phyloP scores from a whole-genome alignment of 495 filamentous ascomycete genomes.

The Tuber calosporum region DNA sequence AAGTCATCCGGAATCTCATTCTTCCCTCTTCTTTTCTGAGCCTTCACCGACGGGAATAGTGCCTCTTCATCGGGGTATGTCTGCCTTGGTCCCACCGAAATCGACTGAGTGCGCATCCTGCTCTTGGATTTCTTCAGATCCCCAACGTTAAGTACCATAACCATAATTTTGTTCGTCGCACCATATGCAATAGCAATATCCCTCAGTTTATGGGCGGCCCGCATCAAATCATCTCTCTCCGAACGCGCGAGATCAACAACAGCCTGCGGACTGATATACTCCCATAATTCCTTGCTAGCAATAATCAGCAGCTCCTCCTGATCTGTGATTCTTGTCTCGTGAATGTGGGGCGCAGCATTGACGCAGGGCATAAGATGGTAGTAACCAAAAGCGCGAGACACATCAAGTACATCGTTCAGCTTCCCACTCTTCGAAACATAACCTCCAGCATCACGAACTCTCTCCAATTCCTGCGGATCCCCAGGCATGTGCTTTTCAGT shows the following conservation, averaged over 20 bases:
- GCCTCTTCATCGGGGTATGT: conserved; percentile 52
- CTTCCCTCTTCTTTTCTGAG: conserved; percentile 57
- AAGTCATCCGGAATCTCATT: conserved; percentile 71
- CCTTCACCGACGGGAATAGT: conserved; percentile 54
- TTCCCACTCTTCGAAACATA: conserved; percentile 92
- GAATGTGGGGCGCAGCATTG: conserved; percentile 80
- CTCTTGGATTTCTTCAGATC: conserved; percentile 75
- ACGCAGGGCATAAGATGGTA: conserved; percentile 85
- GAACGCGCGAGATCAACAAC: conserved; percentile 84
- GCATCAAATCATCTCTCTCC: conserved; percentile 82
- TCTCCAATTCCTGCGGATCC: conserved; percentile 68
- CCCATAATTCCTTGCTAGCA: conserved; percentile 89
- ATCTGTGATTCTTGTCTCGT: conserved; percentile 69
- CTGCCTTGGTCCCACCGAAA: conserved; percentile 30
- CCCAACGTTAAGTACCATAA: conserved; percentile 90
- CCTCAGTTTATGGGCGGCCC: conserved; percentile 88
- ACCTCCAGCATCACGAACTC: conserved; percentile 89
- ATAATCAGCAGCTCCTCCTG: conserved; percentile 91
- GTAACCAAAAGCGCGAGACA: conserved; percentile 92
- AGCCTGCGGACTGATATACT: conserved; percentile 77
- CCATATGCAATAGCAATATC: conserved; percentile 95
- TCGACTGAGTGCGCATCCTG: conserved; percentile 49
- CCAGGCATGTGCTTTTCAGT: conserved; percentile 91
- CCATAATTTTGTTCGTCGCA: conserved; percentile 89
- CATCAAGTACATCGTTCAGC: conserved; percentile 81